Conservation (phyloP, 108 stramenopile genomes). For the Tribonema minus region DNA sequence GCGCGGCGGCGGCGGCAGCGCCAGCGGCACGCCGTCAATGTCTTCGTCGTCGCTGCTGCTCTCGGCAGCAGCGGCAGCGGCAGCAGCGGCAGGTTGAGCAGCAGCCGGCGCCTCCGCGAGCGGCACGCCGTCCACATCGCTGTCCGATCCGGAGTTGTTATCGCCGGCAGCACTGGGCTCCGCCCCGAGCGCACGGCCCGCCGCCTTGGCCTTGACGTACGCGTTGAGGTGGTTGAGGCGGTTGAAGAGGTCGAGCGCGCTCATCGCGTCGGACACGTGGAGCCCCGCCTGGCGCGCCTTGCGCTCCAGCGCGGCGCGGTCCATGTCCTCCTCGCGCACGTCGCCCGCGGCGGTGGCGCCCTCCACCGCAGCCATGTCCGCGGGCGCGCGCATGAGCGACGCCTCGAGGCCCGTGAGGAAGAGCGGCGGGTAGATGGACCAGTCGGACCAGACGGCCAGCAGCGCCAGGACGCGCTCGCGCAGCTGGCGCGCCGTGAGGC, state of each 20-base stretch:
- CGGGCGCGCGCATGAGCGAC: conserved; percentile 11
- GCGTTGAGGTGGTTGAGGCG: conserved; percentile 33
- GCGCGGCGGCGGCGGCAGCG: neutral
- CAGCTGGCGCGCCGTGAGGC: conserved; percentile 32
- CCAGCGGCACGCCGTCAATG: neutral
- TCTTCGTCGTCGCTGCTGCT: neutral
- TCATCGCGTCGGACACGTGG: neutral
- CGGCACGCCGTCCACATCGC: conserved; percentile 28
- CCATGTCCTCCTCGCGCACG: conserved; percentile 18
- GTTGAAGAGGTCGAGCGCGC: conserved; percentile 22
- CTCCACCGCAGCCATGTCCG: conserved; percentile 10
- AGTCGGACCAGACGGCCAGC: conserved; percentile 32
- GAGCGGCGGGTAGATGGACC: conserved; percentile 47
- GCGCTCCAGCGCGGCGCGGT: conserved; percentile 17
- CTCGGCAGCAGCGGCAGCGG: neutral
- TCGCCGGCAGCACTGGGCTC: neutral
- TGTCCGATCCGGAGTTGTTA: neutral
- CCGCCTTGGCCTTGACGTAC: conserved; percentile 29
- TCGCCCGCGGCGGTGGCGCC: too few species aligned
- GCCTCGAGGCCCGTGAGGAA: conserved; percentile 41
- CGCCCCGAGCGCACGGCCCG: neutral
- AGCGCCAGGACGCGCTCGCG: conserved; percentile 23
- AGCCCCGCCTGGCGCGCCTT: conserved; percentile 38
- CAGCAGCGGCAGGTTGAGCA: neutral
- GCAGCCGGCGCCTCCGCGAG: neutral